These are phyloP conservation scores for Podaxis mareebaensis DNA, from an alignment of 768 basidiomycete species.

Conservation along the genomic window DNA sequence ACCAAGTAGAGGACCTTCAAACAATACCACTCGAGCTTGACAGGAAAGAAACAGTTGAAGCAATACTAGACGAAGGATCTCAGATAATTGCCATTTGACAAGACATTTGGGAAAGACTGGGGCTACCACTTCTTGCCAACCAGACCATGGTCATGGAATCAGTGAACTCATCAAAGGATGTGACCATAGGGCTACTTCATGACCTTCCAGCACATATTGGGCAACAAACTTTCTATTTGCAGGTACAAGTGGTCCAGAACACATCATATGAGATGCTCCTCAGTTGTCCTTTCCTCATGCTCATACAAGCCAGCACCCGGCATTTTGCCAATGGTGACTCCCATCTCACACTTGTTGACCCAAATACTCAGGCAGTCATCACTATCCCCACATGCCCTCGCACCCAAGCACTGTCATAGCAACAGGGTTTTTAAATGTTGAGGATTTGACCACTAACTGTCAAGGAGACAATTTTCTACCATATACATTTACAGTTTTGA, in stretches of 20 bases:
- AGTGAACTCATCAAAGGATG: conserved; percentile 16
- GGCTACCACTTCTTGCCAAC: conserved; percentile 14
- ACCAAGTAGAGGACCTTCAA: too few species aligned
- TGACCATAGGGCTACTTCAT: conserved; percentile 20
- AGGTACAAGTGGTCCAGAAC: conserved; percentile 23
- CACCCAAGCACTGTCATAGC: too few species aligned
- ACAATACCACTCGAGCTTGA: too few species aligned
- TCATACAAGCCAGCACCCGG: conserved; percentile 12
- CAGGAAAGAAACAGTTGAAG: too few species aligned
- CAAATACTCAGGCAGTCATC: conserved; percentile 16
- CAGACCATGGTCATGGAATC: conserved; percentile 22
- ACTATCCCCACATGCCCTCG: conserved; percentile 13
- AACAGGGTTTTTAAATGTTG: too few species aligned
- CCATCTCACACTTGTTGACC: conserved; percentile 16
- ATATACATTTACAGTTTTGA: too few species aligned
- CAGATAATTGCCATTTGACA: too few species aligned
- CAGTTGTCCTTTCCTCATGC: conserved; percentile 6
- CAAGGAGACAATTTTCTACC: too few species aligned
- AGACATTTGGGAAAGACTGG: conserved; percentile 22
- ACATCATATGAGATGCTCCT: conserved; percentile 20
- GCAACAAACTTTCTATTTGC: conserved; percentile 19
- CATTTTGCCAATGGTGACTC: conserved; percentile 13
- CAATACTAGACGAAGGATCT: too few species aligned
- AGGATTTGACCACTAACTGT: too few species aligned
- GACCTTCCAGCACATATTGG: conserved; percentile 21